These are phyloP conservation scores for Russula ochroleuca DNA, from an alignment of 768 basidiomycete genomes.

Conservation along the genomic window DNA sequence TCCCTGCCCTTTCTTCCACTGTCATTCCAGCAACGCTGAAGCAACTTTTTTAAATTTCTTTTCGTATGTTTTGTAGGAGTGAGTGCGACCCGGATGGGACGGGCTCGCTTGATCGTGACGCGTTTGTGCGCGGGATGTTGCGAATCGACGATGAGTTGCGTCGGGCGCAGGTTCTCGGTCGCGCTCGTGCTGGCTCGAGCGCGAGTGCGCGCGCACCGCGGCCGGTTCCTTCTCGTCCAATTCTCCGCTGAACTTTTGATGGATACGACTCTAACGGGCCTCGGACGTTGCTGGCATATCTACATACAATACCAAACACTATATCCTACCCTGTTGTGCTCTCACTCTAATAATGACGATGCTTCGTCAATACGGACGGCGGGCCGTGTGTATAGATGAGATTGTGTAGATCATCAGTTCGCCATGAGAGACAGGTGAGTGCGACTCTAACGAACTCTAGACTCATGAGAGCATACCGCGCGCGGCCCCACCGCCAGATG, in stretches of 20 bases:
- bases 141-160: conserved; percentile 73
- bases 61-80: conserved; percentile 41
- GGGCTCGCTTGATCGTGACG: conserved; percentile 55
- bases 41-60: background rate
- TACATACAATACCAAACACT: background rate
- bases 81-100: conserved; percentile 54
- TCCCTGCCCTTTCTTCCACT: background rate
- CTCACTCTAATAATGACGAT: background rate
- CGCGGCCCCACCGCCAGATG: conserved; percentile 30
- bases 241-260: conserved; percentile 13
- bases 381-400: background rate
- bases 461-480: conserved; percentile 18
- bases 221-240: conserved; percentile 15
- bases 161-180: conserved; percentile 39
- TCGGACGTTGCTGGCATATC: background rate
- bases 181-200: conserved; percentile 2
- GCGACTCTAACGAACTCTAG: background rate
- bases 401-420: background rate
- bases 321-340: background rate
- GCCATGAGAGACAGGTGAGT: background rate
- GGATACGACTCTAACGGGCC: background rate
- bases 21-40: background rate
- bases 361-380: background rate
- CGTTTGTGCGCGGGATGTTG: conserved; percentile 73
- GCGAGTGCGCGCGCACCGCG: background rate